Conservation (phyloP, 768 basidiomycete genomes). For the Termitomyces sp. region DNA sequence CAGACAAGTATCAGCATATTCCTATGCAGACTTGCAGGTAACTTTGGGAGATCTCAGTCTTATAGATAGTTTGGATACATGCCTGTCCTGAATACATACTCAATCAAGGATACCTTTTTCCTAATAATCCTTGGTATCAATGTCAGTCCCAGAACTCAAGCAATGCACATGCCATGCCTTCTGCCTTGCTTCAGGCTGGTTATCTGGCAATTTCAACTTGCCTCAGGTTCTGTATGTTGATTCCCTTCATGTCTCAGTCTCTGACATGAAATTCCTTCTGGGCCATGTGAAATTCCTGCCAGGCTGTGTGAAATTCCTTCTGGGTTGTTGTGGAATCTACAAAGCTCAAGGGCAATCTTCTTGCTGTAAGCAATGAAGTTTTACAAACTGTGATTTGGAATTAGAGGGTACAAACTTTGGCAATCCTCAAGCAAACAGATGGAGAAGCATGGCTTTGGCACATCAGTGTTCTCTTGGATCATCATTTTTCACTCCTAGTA, state of each 20-base stretch:
- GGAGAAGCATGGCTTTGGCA: conserved; percentile 22
- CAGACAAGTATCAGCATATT: too few species aligned
- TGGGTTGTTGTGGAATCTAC: too few species aligned
- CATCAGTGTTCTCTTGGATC: conserved; percentile 17
- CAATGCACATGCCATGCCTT: conserved; percentile 36
- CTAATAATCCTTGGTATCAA: conserved; percentile 25
- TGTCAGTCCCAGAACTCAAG: conserved; percentile 40
- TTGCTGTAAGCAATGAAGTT: conserved; percentile 50
- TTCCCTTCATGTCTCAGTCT: conserved; percentile 36
- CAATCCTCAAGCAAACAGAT: conserved; percentile 35
- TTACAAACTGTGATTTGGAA: conserved; percentile 49
- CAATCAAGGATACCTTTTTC: conserved; percentile 44
- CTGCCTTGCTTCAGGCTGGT: conserved; percentile 47
- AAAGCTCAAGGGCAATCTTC: conserved; percentile 40
- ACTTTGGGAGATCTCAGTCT: conserved; percentile 35
- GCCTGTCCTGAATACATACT: conserved; percentile 40
- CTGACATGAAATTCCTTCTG: conserved; percentile 49
- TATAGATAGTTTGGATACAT: conserved; percentile 53
- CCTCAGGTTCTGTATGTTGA: conserved; percentile 18
- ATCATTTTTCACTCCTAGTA: not conserved
- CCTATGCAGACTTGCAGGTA: conserved; percentile 42
- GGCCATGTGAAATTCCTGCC: too few species aligned
- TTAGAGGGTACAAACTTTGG: conserved; percentile 43
- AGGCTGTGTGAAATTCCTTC: too few species aligned
- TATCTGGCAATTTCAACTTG: conserved; percentile 10